Evolutionary conservation across 441 rosid genomes (phyloP), one percentile per base, ranked within the genome.

Genomic region (Gossypium schwendimanii): DNA sequence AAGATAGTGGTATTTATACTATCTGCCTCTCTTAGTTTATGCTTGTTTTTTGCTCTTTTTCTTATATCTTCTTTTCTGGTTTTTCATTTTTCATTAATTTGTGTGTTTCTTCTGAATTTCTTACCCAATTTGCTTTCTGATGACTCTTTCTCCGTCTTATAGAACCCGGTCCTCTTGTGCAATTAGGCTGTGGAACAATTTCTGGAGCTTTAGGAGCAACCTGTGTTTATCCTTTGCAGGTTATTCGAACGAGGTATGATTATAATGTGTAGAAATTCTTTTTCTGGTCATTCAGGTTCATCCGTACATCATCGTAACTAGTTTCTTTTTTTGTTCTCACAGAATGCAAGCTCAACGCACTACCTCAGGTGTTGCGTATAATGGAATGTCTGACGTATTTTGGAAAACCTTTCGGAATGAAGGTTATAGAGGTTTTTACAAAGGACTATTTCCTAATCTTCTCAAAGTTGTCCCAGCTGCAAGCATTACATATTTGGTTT

Each of bases 201-300:
- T 93, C 99, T 1, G 98, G 94, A 82, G 91, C 91, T 70, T 88
- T 91, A 28, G 99, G 97, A 72, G 99, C 99, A 69, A 86, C 93
- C 2, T 91, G 97, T 74, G 98, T 90, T 74, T 96, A 96, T 78
- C 99, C 99, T 18, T 86, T 96, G 84, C 99, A 91, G 81, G 99
- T 96, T 67, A 81, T 96, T 61, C 83, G 98, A 84, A 96, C 99
- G 71, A 90, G 98, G 98, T 96, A 87, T 47, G 58, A 2, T 18
- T 58, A 57, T 62, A 6, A 70, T 45, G 18, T 23, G 49, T 57
- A 21, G 23, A 21, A 39, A 3, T 14, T 24, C 23, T 17, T 65
- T 74, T 44, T 10, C 62, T 26, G 15, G 20, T 71, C 10, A 15
- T 21, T 15, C 0, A 17, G 24, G 44, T 44, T 71, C 24, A 28